A percentile compares a stretch with the other conserved stretches of the same genome.
phyloP scores from a whole-genome alignment of 2,329 filamentous ascomycete genomes.

The Ophiostoma angusticollis region DNA sequence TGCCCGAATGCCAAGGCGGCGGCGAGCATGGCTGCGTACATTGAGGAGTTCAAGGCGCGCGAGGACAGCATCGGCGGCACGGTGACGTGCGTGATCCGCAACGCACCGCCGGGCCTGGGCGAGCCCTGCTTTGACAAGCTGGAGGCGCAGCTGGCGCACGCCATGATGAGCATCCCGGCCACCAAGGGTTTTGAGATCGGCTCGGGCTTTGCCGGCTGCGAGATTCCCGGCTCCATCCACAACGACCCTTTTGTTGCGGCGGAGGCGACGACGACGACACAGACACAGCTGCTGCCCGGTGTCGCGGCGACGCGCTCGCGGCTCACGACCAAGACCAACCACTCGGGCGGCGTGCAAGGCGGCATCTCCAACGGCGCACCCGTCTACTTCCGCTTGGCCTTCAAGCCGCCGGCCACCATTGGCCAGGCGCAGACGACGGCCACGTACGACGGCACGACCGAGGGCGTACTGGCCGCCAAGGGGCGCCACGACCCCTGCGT shows the following conservation, averaged over 20 bases:
- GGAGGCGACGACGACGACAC: constrained; percentile 30
- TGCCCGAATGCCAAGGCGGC: constrained; percentile 60
- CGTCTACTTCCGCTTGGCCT: constrained; percentile 89
- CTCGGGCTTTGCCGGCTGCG: constrained; percentile 78
- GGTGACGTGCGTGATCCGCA: constrained; percentile 85
- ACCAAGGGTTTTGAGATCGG: constrained; percentile 95
- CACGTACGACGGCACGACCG: constrained; percentile 56
- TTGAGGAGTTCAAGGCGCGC: constrained; percentile 64
- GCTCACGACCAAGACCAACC: constrained; percentile 82
- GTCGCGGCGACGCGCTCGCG: constrained; percentile 40
- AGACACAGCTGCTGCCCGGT: constrained; percentile 30
- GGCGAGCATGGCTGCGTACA: constrained; percentile 62
- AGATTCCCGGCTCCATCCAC: constrained; percentile 77
- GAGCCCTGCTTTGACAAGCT: constrained; percentile 95
- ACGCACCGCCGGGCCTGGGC: constrained; percentile 72
- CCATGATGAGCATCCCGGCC: constrained; percentile 89
- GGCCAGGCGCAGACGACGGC: constrained; percentile 75
- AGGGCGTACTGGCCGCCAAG: constrained; percentile 77
- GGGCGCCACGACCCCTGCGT: constrained; percentile 91
- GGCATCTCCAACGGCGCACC: constrained; percentile 88
- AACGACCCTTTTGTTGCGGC: constrained; percentile 74
- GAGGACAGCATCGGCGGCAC: constrained; percentile 89
- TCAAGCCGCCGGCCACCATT: constrained; percentile 93
- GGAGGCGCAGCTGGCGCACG: constrained; percentile 80
- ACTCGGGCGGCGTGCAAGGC: constrained; percentile 88